Evolutionary conservation across 1,139 yeast species (phyloP).

Genomic region (Wickerhamomyces sp.): DNA sequence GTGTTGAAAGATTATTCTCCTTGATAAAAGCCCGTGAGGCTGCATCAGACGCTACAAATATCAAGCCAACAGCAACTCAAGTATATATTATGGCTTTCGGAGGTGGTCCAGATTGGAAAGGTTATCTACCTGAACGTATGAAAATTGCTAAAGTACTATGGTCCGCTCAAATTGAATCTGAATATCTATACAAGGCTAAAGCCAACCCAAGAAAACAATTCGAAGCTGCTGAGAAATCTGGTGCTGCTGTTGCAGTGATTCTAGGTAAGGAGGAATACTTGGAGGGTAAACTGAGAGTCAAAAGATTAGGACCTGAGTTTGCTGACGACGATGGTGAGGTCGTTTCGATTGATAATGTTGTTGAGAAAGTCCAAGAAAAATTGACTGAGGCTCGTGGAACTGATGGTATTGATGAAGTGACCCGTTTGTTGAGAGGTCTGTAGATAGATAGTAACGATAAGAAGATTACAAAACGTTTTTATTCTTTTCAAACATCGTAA

Average conservation of each 20-base stretch:
- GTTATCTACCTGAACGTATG: slow-evolving; percentile 91
- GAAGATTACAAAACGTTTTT: neutral
- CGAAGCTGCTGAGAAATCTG: slow-evolving; percentile 94
- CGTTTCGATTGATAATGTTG: slow-evolving; percentile 55
- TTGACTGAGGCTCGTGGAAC: slow-evolving; percentile 33
- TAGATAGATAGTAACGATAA: slow-evolving; percentile 16
- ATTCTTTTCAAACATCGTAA: neutral
- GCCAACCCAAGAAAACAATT: slow-evolving; percentile 94
- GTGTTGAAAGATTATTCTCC: slow-evolving; percentile 92
- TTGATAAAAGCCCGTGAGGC: slow-evolving; percentile 70
- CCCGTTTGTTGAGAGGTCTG: slow-evolving; percentile 54
- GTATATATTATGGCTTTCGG: slow-evolving; percentile 97
- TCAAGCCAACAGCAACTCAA: slow-evolving; percentile 84
- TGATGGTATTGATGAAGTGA: slow-evolving; percentile 46
- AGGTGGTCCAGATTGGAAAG: slow-evolving; percentile 94
- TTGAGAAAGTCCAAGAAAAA: slow-evolving; percentile 49
- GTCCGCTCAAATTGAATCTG: slow-evolving; percentile 86
- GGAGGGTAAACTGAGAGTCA: slow-evolving; percentile 77
- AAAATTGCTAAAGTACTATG: slow-evolving; percentile 72
- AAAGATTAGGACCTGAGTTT: slow-evolving; percentile 83
- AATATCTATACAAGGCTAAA: slow-evolving; percentile 84
- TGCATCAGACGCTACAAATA: slow-evolving; percentile 43
- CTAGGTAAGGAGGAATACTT: slow-evolving; percentile 87
- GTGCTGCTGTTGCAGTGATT: slow-evolving; percentile 86
- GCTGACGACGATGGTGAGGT: slow-evolving; percentile 86